Evolutionary conservation across 305 asterid species (phyloP).

Genomic region (Fraxinus angustifolia): DNA sequence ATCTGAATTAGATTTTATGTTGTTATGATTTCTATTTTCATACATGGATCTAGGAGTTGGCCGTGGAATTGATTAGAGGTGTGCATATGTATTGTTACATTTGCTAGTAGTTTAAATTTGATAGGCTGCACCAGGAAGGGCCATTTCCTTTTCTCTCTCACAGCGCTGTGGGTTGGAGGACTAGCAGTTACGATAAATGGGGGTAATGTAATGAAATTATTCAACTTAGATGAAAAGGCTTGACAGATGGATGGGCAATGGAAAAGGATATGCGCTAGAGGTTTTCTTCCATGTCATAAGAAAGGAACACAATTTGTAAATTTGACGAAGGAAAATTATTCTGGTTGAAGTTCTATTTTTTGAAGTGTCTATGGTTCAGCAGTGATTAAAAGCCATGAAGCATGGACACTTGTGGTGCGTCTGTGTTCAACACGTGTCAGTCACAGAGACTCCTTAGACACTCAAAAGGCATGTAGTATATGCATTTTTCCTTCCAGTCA

Average conservation of each 20-base stretch:
- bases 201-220: neutral
- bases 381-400: neutral
- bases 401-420: neutral
- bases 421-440: neutral
- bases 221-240: neutral
- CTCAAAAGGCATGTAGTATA: neutral
- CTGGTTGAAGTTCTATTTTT: neutral
- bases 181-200: neutral
- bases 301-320: slow-evolving; percentile 3
- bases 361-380: neutral
- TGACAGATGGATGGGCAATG: neutral
- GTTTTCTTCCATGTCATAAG: neutral
- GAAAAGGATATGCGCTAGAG: neutral
- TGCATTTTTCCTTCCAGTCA: neutral
- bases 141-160: neutral
- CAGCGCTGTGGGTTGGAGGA: neutral
- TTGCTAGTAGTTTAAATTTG: neutral
- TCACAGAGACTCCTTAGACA: neutral
- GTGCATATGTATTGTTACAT: neutral
- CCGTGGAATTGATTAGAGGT: neutral
- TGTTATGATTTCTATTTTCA: neutral
- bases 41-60: neutral
- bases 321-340: slow-evolving; percentile 1
- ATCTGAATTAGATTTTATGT: neutral
- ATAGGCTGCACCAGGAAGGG: slow-evolving; percentile 3